phyloP scores from a whole-genome alignment of 495 filamentous ascomycete genomes.

The Eremomyces bilateralis region DNA sequence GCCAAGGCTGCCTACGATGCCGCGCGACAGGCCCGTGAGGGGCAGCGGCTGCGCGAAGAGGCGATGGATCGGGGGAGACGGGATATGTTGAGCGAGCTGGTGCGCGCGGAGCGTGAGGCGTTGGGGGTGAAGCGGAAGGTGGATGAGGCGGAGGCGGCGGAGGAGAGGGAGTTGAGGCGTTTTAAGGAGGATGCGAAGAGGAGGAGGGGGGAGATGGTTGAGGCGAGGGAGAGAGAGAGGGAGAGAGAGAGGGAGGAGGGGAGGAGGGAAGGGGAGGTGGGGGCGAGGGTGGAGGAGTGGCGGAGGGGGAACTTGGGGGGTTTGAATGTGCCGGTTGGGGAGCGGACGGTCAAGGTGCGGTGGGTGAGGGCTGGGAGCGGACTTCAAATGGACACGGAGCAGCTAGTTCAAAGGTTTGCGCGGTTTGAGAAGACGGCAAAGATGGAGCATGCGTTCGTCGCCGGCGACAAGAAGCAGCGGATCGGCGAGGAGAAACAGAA shows the following conservation, averaged over 20 bases:
- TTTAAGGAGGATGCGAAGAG: constrained; percentile 39
- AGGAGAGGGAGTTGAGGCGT: constrained; percentile 36
- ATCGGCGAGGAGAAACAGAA: constrained; percentile 31
- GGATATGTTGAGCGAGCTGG: constrained; percentile 58
- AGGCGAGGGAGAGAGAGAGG: constrained; percentile 13
- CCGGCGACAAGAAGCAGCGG: constrained; percentile 32
- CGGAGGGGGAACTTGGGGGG: no score
- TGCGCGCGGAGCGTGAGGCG: constrained; percentile 43
- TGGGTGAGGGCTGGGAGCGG: constrained; percentile 30
- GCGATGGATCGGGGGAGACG: constrained; percentile 42
- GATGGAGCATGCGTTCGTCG: constrained; percentile 30
- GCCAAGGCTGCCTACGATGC: constrained; percentile 46
- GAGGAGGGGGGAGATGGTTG: constrained; percentile 18
- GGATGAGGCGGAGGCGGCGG: constrained; percentile 28
- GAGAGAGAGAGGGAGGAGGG: constrained; percentile 24
- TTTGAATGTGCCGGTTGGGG: constrained; percentile 30
- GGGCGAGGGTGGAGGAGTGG: constrained; percentile 15
- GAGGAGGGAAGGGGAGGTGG: constrained; percentile 21
- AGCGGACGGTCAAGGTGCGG: constrained; percentile 37
- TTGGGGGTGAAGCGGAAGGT: constrained; percentile 26
- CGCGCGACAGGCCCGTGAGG: constrained; percentile 37
- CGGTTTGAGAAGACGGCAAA: constrained; percentile 33
- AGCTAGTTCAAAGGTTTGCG: constrained; percentile 24
- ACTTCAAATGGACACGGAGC: constrained; percentile 23
- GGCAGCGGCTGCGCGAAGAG: constrained; percentile 39